Evolutionary conservation across 805 yeast genomes (phyloP).

Genomic region (Jamesozyma spencerorum): DNA sequence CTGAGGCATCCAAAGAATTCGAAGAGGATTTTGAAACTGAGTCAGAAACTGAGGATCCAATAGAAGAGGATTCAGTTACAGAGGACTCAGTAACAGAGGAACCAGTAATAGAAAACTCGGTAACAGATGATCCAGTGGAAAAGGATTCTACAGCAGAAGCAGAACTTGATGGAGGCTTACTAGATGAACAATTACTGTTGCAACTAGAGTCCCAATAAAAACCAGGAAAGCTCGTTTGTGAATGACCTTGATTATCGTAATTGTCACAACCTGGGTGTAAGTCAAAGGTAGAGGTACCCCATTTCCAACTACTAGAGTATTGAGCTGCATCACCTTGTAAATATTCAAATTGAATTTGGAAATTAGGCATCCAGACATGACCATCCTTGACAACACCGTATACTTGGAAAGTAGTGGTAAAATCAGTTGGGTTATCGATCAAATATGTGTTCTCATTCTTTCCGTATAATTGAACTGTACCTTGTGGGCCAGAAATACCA

Average conservation of each 20-base stretch:
- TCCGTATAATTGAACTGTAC: slow-evolving; percentile 12
- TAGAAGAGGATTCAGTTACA: too few species aligned
- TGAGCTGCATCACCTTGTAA: slow-evolving; percentile 7
- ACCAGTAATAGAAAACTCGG: too few species aligned
- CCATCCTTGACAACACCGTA: slow-evolving; percentile 6
- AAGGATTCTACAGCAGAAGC: too few species aligned
- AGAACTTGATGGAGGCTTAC: too few species aligned
- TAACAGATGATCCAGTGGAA: too few species aligned
- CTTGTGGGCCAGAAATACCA: slow-evolving; percentile 12
- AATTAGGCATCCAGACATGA: slow-evolving; percentile 16
- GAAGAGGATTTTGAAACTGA: too few species aligned
- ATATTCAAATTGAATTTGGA: slow-evolving; percentile 17
- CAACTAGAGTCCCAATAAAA: slow-evolving; percentile 9
- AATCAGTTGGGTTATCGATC: slow-evolving; percentile 16
- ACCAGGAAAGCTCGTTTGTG: slow-evolving; percentile 17
- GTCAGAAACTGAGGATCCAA: too few species aligned
- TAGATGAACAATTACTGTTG: not conserved
- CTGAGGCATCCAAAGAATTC: too few species aligned
- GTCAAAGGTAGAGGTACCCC: slow-evolving; percentile 13
- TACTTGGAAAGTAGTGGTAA: slow-evolving; percentile 13
- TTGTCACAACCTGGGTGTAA: slow-evolving; percentile 14
- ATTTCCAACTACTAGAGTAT: slow-evolving; percentile 9
- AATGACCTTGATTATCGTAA: slow-evolving; percentile 11
- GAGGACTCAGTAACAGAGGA: too few species aligned
- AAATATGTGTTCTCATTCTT: slow-evolving; percentile 10